Evolutionary conservation across 2,329 filamentous ascomycete genomes (phyloP).

Genomic region (Escovopsis sp.): DNA sequence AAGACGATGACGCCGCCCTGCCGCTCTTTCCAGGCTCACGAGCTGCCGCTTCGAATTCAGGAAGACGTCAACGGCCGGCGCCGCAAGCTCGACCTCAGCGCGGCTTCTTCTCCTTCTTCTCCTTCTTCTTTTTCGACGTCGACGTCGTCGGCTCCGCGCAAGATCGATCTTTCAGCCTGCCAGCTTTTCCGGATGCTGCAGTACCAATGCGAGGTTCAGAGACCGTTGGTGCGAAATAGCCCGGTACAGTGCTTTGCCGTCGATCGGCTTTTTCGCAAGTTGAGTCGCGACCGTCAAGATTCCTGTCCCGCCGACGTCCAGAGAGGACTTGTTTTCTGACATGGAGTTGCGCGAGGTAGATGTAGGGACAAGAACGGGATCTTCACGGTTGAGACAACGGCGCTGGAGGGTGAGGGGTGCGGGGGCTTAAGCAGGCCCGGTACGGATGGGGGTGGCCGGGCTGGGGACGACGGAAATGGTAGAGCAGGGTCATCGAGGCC

Average conservation of each 20-base stretch:
- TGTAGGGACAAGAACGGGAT: slow-evolving; percentile 41
- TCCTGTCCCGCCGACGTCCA: neutral
- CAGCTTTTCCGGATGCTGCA: slow-evolving; percentile 44
- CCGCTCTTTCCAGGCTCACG: slow-evolving; percentile 35
- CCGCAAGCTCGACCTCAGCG: slow-evolving; percentile 31
- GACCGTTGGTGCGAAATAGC: slow-evolving; percentile 30
- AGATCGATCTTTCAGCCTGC: slow-evolving; percentile 39
- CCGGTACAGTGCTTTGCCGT: slow-evolving; percentile 41
- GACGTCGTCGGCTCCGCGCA: slow-evolving; percentile 10
- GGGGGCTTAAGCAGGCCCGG: slow-evolving; percentile 1
- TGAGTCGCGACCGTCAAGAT: slow-evolving; percentile 20
- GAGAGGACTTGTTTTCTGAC: neutral
- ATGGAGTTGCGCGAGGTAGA: slow-evolving; percentile 20
- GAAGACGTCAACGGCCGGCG: slow-evolving; percentile 32
- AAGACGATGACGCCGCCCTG: slow-evolving; percentile 42
- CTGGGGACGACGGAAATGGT: neutral
- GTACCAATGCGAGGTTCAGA: slow-evolving; percentile 42
- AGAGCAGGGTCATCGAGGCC: slow-evolving; percentile 8
- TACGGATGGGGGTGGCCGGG: neutral
- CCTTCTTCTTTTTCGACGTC: neutral
- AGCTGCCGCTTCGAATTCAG: slow-evolving; percentile 36
- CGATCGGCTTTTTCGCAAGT: slow-evolving; percentile 43
- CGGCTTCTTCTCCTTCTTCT: neutral
- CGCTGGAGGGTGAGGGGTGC: slow-evolving; percentile 35
- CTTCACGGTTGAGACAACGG: slow-evolving; percentile 50